Conservation (phyloP, 176 grass and related monocot genomes). For the Triticum turgidum region DNA sequence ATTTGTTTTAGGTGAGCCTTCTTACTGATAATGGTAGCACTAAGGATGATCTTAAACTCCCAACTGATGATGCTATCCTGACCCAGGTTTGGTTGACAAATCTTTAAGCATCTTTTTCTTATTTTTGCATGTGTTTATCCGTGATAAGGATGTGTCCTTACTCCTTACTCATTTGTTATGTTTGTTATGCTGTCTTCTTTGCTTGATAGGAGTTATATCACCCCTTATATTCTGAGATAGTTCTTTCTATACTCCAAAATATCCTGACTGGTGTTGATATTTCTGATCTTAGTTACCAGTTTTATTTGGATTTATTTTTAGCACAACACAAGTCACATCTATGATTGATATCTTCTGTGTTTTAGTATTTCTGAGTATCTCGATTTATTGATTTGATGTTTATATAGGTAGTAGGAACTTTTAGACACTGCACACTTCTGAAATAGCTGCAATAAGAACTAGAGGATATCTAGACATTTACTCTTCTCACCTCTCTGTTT, state of each 20-base stretch:
- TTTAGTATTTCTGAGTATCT: neutral
- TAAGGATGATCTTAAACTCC: constrained; percentile 93
- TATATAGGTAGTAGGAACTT: neutral
- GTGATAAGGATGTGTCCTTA: neutral
- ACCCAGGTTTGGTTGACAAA: constrained; percentile 48
- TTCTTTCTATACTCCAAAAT: neutral
- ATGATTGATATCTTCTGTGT: neutral
- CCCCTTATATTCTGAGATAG: neutral
- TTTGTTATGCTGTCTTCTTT: neutral
- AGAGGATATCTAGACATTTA: neutral
- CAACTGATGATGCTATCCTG: constrained; percentile 76
- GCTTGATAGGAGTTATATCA: neutral
- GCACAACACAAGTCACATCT: neutral
- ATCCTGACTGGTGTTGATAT: neutral
- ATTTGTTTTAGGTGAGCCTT: constrained; percentile 72
- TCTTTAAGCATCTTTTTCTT: constrained; percentile 14
- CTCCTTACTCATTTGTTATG: constrained; percentile 3
- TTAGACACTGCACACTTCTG: neutral
- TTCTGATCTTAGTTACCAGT: neutral
- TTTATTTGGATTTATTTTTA: neutral
- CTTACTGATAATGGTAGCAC: constrained; percentile 77
- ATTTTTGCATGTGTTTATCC: neutral
- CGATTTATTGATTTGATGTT: neutral
- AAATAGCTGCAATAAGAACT: neutral
- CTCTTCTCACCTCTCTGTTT: neutral